Base-by-base conservation (phyloP, 176 grass and related monocot species). In the Puccinellia tenuiflora region DNA sequence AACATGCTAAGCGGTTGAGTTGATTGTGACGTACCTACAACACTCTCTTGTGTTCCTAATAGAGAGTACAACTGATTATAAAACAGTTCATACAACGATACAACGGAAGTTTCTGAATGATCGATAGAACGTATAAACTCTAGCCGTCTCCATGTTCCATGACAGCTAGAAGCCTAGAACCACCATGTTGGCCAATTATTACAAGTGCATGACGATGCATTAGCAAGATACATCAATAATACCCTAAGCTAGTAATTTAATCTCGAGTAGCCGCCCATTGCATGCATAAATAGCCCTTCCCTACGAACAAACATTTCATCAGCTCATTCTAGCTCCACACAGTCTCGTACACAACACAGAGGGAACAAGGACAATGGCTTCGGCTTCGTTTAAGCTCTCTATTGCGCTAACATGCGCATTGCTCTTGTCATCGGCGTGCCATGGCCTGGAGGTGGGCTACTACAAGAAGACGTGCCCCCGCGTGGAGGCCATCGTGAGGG, bases 101-200 rank as follows among this genome's bases (percentile, higher is more conserved):
- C 39, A 42, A 42, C 5, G 39, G 39, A 42, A 42, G 9, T 42
- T 42, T 42, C 39, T 42, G 7, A 42, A 42, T 42, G 34, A 37
- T 37, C 34, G 34, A 37, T 3, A 37, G 6, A 37, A 37, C 34
- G 34, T 37, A 37, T 37, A 37, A 37, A 37, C 34, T 59, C 55
- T 22, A 59, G 18, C 55, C 55, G 26, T 30, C 43, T 52, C 56
- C 69, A 59, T 43, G 76, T 86, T 86, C 66, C 35, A 17, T 20
- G 26, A 72, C 76, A 73, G 84, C 84, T 72, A 72, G 33, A 45
- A 37, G 34, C 34, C 34, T 75, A n/a, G n/a, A n/a, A n/a, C n/a
- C n/a, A 33, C 3, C 18, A 60, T 60, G 56, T 14, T 13, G 56
- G 25, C 14, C 24, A 60, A 60, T 60, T 60, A 60, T 60, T 60